Evolutionary conservation across 306 rosid genomes (phyloP).

Genomic region (Pachyrhizus erosus): DNA sequence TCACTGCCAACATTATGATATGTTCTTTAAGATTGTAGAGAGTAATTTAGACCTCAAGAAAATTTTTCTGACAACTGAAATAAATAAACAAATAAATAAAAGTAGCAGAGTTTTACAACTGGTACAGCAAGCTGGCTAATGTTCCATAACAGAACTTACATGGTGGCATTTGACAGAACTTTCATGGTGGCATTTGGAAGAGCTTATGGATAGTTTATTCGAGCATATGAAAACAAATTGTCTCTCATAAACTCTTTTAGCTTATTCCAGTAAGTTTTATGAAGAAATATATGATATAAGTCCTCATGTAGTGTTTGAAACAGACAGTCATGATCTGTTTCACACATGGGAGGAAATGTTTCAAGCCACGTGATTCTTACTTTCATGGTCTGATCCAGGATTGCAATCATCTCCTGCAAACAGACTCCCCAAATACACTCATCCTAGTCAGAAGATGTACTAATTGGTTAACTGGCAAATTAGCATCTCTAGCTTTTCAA

Average conservation of each 20-base stretch:
- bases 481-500: too few relatives aligned
- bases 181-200: not conserved
- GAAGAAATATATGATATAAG: too few relatives aligned
- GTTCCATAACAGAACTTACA: not conserved
- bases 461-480: too few relatives aligned
- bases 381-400: too few relatives aligned
- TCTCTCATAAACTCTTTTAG: not conserved
- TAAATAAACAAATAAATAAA: not conserved
- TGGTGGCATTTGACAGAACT: not conserved
- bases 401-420: too few relatives aligned
- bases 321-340: too few relatives aligned
- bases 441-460: too few relatives aligned
- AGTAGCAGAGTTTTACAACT: not conserved
- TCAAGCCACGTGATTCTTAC: too few relatives aligned
- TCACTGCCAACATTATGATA: not conserved
- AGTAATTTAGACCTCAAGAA: not conserved
- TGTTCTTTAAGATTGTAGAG: slow-evolving; percentile 2
- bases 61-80: not conserved
- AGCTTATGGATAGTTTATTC: not conserved
- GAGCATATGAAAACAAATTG: not conserved
- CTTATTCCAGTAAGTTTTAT: not conserved
- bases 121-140: slow-evolving; percentile 6
- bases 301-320: too few relatives aligned
- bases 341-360: too few relatives aligned
- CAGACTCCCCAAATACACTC: too few relatives aligned